Base-by-base conservation (phyloP, 2,329 filamentous ascomycete species). In the Aspergillus luchuensis region DNA sequence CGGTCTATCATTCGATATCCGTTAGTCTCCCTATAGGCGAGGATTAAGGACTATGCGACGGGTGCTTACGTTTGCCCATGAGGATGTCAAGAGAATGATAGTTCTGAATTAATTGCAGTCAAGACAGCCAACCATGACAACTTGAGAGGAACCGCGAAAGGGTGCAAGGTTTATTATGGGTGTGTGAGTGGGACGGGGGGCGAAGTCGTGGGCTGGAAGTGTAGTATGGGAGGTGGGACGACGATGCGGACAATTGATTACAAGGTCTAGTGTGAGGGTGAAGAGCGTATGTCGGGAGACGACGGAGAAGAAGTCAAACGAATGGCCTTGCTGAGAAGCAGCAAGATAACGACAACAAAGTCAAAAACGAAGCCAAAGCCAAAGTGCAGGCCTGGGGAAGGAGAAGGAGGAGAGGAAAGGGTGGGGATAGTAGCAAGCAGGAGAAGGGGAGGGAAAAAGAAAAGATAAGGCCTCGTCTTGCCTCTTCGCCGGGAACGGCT, bases 31-130 rank as follows among this genome's bases (percentile, higher is more conserved):
- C 10, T 15, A 21, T 15, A 5, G 10, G 17, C 19, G 36, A 54
- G 23, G 15, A 8, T 10, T 21, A 60, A 8, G 33, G 17, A 17
- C 38, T 43, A 38, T 28, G 23, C 55, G 33, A 60, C 69, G 33
- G 11, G 33, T 45, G 17, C 36, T 58, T 73, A 79, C 77, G 79
- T 74, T 78, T 78, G 71, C 75, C 76, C 76, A 79, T 79, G 69
- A 74, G 71, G 70, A 72, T 67, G 47, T 17, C 28, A 36, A 52
- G 28, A 54, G 41, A 50, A 13, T 15, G 33, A 36, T 36, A 5
- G 17, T 19, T 19, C 17, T 36, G 11, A 5, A 36, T 36, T 36
- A 36, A 15, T 36, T 36, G 33, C 33, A 36, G 33, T 15, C 11
- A 36, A 5, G 11, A 36, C 11, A 11, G 33, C 33, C 33, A 15